Conservation (phyloP, 192 early-diverging fungal genomes). For the Paraglomus occultum region DNA sequence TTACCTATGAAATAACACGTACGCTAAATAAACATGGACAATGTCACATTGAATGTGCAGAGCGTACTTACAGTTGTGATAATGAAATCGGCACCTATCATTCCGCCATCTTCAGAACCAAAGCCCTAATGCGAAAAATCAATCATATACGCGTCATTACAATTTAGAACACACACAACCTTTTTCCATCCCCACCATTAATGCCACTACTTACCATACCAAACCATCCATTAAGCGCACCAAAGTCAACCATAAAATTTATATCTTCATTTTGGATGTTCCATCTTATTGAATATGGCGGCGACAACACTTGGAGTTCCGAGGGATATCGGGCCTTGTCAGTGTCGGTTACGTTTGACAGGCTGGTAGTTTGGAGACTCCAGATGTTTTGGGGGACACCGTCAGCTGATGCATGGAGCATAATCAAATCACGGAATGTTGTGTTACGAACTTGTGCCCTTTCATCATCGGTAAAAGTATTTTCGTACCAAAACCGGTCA, state of each 20-base stretch:
- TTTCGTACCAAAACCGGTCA: constrained; percentile 55
- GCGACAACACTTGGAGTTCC: background rate
- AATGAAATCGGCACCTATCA: constrained; percentile 16
- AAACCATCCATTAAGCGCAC: constrained; percentile 8
- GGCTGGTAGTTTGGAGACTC: background rate
- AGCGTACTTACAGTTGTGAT: constrained; percentile 7
- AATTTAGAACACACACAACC: background rate
- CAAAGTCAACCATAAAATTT: background rate
- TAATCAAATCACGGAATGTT: constrained; percentile 28
- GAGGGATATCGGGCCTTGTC: too few species aligned
- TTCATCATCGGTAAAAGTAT: constrained; percentile 40
- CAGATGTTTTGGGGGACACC: background rate
- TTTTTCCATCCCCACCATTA: background rate
- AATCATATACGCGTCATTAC: background rate
- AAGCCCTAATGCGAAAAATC: background rate
- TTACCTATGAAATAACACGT: constrained; percentile 1
- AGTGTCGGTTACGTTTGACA: too few species aligned
- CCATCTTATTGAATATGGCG: background rate
- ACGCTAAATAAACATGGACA: too few species aligned
- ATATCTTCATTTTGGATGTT: background rate
- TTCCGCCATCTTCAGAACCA: constrained; percentile 8
- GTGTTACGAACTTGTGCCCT: constrained; percentile 12
- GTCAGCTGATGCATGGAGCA: background rate
- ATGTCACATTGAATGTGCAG: too few species aligned
- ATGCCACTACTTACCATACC: constrained; percentile 20